phyloP scores from a whole-genome alignment of 441 rosid species.

The Bocquillonia castaneifolia region DNA sequence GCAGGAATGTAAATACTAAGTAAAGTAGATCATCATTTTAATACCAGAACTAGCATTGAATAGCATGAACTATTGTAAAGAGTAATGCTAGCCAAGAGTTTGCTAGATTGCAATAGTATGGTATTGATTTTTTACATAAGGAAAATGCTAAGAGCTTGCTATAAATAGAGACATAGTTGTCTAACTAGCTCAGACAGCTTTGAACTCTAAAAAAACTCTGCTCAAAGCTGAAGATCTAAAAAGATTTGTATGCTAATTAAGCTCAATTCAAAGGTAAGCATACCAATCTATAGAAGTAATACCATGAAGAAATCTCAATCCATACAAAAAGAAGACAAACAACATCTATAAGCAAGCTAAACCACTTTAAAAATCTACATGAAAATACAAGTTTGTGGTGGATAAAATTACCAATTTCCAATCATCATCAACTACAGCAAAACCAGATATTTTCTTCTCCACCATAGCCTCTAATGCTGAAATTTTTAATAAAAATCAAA shows the following conservation, averaged over 20 bases:
- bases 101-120: no score
- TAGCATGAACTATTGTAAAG: no score
- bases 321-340: neutral
- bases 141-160: no score
- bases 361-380: neutral
- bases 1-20: neutral
- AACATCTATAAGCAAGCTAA: neutral
- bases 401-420: conserved; percentile 59
- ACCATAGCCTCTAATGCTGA: conserved; percentile 71
- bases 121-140: no score
- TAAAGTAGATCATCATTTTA: neutral
- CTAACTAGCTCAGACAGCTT: no score
- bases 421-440: conserved; percentile 78
- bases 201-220: no score
- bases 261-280: neutral
- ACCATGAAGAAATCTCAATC: neutral
- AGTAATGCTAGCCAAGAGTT: no score
- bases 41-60: neutral
- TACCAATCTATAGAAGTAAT: neutral
- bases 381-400: no score
- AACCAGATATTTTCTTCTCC: conserved; percentile 75
- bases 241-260: neutral
- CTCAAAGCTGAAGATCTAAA: neutral
- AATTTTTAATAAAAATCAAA: conserved; percentile 1
- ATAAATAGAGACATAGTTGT: no score